phyloP scores from a whole-genome alignment of 2,329 filamentous ascomycete genomes.

The Corinectria fuckeliana region DNA sequence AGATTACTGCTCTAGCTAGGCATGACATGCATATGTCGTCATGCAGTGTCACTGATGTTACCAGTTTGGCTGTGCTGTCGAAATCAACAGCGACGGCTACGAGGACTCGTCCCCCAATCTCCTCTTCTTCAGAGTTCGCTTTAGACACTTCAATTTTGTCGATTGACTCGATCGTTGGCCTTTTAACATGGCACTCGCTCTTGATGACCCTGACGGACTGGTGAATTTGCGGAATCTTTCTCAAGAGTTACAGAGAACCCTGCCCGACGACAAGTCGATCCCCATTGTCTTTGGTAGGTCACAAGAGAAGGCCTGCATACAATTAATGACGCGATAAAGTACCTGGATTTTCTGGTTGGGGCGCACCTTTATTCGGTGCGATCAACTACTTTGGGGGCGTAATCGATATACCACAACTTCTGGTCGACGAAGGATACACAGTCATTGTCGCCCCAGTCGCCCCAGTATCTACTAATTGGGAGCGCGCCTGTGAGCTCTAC shows the following conservation, averaged over 20 bases:
- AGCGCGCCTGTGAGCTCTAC: slow-evolving; percentile 17
- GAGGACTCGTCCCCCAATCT: background rate
- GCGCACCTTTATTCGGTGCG: slow-evolving; percentile 9
- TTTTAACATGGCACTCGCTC: background rate
- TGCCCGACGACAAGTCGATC: background rate
- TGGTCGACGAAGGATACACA: slow-evolving; percentile 10
- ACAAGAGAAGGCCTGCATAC: background rate
- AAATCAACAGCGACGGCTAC: background rate
- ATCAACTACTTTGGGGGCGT: slow-evolving; percentile 17
- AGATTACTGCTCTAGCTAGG: background rate
- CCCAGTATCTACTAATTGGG: slow-evolving; percentile 15
- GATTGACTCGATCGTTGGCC: background rate
- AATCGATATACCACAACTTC: slow-evolving; percentile 10
- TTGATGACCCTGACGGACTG: slow-evolving; percentile 4
- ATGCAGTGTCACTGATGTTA: background rate
- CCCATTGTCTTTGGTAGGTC: background rate
- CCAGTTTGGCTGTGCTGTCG: background rate
- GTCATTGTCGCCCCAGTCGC: slow-evolving; percentile 13
- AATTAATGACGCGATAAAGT: background rate
- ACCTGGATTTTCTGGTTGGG: slow-evolving; percentile 14
- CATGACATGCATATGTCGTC: background rate
- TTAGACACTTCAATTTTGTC: background rate
- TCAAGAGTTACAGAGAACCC: background rate
- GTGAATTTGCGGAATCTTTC: slow-evolving; percentile 6
- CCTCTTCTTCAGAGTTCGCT: background rate